Conservation (phyloP, 2,329 filamentous ascomycete genomes). For the Alternaria solani region DNA sequence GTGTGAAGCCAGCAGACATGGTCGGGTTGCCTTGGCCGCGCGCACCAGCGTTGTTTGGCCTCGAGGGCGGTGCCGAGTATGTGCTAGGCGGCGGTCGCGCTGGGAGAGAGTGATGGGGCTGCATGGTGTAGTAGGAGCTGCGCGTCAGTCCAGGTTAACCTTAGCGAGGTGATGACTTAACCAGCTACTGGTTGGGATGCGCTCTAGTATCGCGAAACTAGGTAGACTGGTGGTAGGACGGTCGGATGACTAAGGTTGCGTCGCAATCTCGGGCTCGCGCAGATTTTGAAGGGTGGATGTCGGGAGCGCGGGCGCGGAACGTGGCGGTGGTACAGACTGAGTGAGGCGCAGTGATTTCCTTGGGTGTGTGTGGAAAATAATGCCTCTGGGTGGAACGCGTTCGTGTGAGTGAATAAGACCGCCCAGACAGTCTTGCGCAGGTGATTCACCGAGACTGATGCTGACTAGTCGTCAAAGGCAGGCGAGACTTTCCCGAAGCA, state of each 20-base stretch:
- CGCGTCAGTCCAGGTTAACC: constrained; percentile 27
- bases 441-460: constrained; percentile 11
- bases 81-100: constrained; percentile 74
- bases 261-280: constrained; percentile 1
- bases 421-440: constrained; percentile 17
- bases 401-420: constrained; percentile 23
- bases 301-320: constrained; percentile 1
- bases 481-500: constrained; percentile 21
- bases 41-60: constrained; percentile 41
- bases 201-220: constrained; percentile 10
- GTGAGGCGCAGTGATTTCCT: constrained; percentile 13
- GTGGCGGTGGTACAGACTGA: constrained; percentile 1
- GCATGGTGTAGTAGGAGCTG: constrained; percentile 30
- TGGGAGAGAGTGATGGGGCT: constrained; percentile 70
- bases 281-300: neutral
- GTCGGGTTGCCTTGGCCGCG: constrained; percentile 36
- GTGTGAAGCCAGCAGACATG: constrained; percentile 66
- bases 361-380: constrained; percentile 21
- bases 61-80: constrained; percentile 68
- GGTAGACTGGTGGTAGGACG: constrained; percentile 13
- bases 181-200: constrained; percentile 26
- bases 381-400: constrained; percentile 1
- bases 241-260: constrained; percentile 6
- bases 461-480: constrained; percentile 19
- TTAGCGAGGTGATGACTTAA: constrained; percentile 32